Conservation (phyloP, 129 eudicot genomes). For the Flaveria brownii region DNA sequence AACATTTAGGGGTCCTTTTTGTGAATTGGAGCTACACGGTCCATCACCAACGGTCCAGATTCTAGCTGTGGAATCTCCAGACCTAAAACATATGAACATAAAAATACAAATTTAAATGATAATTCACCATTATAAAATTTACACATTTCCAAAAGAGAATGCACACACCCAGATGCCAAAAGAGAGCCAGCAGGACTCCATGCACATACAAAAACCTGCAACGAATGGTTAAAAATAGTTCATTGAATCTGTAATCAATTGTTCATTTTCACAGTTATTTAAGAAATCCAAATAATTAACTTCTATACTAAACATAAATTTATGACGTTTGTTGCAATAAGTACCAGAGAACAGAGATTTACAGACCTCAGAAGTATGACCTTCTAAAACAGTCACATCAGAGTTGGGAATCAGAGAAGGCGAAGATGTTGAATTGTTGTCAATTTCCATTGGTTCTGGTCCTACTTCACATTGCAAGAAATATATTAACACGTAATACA, state of each 20-base stretch:
- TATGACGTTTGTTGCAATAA: background rate
- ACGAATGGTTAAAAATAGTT: slow-evolving; percentile 8
- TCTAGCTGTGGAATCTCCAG: slow-evolving; percentile 94
- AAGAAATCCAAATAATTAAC: background rate
- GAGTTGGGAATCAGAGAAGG: slow-evolving; percentile 59
- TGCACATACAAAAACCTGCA: slow-evolving; percentile 91
- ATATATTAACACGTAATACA: background rate
- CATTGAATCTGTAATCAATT: background rate
- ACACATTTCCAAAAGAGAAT: background rate
- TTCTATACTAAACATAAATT: background rate
- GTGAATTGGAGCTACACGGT: slow-evolving; percentile 55
- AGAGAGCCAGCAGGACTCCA: slow-evolving; percentile 96
- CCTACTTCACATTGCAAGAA: slow-evolving; percentile 39
- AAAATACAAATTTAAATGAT: slow-evolving; percentile 3
- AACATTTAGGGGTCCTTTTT: slow-evolving; percentile 49
- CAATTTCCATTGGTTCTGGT: slow-evolving; percentile 85
- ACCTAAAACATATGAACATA: slow-evolving; percentile 36
- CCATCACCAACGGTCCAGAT: slow-evolving; percentile 85
- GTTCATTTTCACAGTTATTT: background rate
- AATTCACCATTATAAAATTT: background rate
- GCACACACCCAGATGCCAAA: slow-evolving; percentile 86
- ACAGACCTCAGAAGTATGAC: slow-evolving; percentile 86
- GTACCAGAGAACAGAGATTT: slow-evolving; percentile 14
- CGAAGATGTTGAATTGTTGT: slow-evolving; percentile 44
- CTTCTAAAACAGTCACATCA: slow-evolving; percentile 78